Evolutionary conservation across 345 rosid genomes (phyloP), one percentile per base, ranked within the genome.

Genomic region (Barbarea vulgaris): DNA sequence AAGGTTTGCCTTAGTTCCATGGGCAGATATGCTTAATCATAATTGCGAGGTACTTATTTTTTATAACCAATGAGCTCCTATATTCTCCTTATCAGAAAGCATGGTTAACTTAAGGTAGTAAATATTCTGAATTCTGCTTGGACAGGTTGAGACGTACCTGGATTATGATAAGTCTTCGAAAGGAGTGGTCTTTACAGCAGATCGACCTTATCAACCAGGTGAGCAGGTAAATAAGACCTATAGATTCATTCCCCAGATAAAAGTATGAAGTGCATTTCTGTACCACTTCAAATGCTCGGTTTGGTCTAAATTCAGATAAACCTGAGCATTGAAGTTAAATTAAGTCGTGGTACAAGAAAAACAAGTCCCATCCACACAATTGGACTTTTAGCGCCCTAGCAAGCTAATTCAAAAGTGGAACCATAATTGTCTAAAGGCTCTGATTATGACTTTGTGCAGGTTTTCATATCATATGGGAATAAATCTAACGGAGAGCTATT

Each of bases 11-110:
- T 80, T 91, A 91, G 92, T 91, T 81, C 98, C 98, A 60, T 94
- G 97, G 98, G 98, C 97, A 65, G 98, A 91, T 75, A 94, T 94
- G 98, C 86, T 94, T 75, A 94, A 94, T 74, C 97, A 94, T 77
- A 91, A 88, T 64, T 91, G 96, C 81, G 96, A 91, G 91, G 97
- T 91, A 83, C 64, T 46, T 54, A 31, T 75, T 37, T 37, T 30
- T 5, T 56, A 6, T 65, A 13, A 14, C 50, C 68, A 39, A 4
- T 31, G 33, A 58, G 48, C 41, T 72, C 54, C n/a, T 50, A 30
- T 21, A 19, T 7, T 67, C 74, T 67, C 65, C 13, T 67, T 25
- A 25, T 47, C 67, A 54, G 54, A 34, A 57, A 64, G 36, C 39
- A 42, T 54, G 64, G 22, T 61, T 21, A 52, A 34, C 17, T 21